Conservation (phyloP, 768 basidiomycete species). For the Artomyces pyxidatus region DNA sequence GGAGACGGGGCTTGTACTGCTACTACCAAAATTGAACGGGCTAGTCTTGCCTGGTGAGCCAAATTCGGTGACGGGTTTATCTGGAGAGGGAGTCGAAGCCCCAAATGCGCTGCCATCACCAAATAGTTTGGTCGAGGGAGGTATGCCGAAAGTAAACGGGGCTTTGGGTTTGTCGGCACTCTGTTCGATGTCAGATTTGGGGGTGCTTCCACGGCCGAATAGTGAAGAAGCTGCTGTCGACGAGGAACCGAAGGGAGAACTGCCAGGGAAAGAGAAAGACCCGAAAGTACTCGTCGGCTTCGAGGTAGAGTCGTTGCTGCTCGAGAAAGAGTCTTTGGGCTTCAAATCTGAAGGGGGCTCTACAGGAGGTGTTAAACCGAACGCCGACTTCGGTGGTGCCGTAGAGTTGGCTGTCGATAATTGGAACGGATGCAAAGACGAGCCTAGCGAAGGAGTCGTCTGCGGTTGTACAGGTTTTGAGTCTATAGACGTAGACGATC, state of each 20-base stretch:
- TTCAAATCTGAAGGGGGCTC: neutral
- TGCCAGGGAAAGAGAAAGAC: neutral
- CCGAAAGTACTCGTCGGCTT: neutral
- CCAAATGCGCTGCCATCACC: neutral
- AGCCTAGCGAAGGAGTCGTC: neutral
- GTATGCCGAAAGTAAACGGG: neutral
- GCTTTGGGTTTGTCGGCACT: neutral
- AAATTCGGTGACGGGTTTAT: conserved; percentile 8
- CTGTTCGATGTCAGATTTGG: conserved; percentile 1
- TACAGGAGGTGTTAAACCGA: conserved; percentile 12
- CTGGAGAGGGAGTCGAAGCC: too few relatives aligned
- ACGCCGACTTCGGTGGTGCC: conserved; percentile 1
- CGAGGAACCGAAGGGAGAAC: conserved; percentile 3
- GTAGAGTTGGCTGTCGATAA: neutral
- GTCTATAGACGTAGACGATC: neutral
- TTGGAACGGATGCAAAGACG: conserved; percentile 2
- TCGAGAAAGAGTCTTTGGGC: conserved; percentile 2
- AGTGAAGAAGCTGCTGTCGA: conserved; percentile 1
- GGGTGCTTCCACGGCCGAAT: conserved; percentile 2
- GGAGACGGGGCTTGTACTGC: neutral
- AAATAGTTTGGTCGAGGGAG: conserved; percentile 7
- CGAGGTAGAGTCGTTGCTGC: neutral
- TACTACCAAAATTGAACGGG: conserved; percentile 6
- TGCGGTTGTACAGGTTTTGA: neutral
- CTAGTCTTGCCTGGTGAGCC: conserved; percentile 4